Percentiles rank a stretch among this genome's conserved stretches.
These are phyloP conservation scores for Paraphaeosphaeria minitans DNA, from an alignment of 2,329 filamentous ascomycete genomes.

Conservation along the genomic window DNA sequence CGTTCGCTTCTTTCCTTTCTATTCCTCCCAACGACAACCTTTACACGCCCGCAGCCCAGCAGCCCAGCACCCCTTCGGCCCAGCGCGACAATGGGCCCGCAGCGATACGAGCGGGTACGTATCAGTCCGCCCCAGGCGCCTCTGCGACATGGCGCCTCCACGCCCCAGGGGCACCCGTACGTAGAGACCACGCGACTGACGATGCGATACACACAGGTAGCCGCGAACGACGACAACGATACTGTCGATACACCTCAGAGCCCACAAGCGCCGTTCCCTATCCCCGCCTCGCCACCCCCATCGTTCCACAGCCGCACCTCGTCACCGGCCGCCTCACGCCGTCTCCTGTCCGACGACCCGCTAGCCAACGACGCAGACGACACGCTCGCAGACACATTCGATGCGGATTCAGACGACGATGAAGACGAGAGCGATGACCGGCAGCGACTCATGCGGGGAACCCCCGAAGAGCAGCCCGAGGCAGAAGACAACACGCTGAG, in stretches of 20 bases:
- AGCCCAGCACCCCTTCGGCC: slow-evolving; percentile 1
- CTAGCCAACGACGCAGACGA: slow-evolving; percentile 67
- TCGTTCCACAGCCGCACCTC: slow-evolving; percentile 88
- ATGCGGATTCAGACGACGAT: slow-evolving; percentile 71
- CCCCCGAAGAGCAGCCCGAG: slow-evolving; percentile 34
- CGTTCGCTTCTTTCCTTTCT: slow-evolving; percentile 16
- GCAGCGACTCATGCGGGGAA: slow-evolving; percentile 81
- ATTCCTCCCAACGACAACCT: slow-evolving; percentile 2
- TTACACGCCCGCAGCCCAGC: slow-evolving; percentile 4
- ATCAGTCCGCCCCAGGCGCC: slow-evolving; percentile 16
- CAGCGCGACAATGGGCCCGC: slow-evolving; percentile 49
- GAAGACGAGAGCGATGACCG: slow-evolving; percentile 76
- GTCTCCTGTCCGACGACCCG: slow-evolving; percentile 59
- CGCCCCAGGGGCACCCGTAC: slow-evolving; percentile 15
- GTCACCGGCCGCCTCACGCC: slow-evolving; percentile 62
- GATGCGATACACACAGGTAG: slow-evolving; percentile 41
- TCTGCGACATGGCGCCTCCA: slow-evolving; percentile 15
- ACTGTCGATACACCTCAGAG: slow-evolving; percentile 31
- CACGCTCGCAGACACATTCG: slow-evolving; percentile 92
- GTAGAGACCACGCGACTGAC: slow-evolving; percentile 20
- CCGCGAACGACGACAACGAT: slow-evolving; percentile 52
- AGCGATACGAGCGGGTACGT: slow-evolving; percentile 57
- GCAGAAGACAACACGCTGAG: slow-evolving; percentile 18
- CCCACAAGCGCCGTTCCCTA: slow-evolving; percentile 39
- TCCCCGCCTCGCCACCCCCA: slow-evolving; percentile 63